Conservation (phyloP, 371 early-diverging fungal genomes). For the Pancytospora philotis region DNA sequence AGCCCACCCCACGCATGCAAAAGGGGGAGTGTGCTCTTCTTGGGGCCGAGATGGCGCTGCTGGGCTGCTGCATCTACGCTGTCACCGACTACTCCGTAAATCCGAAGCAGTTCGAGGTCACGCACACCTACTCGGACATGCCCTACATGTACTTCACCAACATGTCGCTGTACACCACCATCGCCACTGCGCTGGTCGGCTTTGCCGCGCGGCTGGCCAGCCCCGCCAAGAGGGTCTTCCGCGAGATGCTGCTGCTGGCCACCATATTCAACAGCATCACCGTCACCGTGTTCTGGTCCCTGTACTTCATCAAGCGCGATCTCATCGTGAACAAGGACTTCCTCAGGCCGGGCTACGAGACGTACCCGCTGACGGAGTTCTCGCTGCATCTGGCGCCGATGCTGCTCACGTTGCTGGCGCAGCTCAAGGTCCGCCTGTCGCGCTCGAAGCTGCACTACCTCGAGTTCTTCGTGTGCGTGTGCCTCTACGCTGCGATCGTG, state of each 20-base stretch:
- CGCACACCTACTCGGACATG: not conserved
- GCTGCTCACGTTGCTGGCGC: not conserved
- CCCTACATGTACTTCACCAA: conserved; percentile 8
- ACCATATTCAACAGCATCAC: not conserved
- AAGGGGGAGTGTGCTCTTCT: not conserved
- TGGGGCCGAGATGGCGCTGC: not conserved
- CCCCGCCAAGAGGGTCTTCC: not conserved
- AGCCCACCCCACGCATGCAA: not conserved
- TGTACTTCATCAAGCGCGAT: conserved; percentile 10
- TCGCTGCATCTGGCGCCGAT: conserved; percentile 15
- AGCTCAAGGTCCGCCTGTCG: not conserved
- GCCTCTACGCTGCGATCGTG: not conserved
- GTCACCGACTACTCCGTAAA: conserved; percentile 13
- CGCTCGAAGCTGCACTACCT: not conserved
- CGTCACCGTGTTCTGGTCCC: conserved; percentile 4
- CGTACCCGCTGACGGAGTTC: conserved; percentile 11
- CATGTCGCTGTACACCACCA: conserved; percentile 13
- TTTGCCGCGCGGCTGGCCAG: not conserved
- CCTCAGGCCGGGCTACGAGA: conserved; percentile 11
- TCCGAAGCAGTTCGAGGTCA: not conserved
- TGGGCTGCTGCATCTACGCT: conserved; percentile 6
- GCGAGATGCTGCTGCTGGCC: not conserved
- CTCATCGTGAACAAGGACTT: not conserved
- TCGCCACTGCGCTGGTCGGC: not conserved
- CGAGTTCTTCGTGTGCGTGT: not conserved